These are phyloP conservation scores for Amphirosellinia nigrospora DNA, from an alignment of 495 filamentous ascomycete species.

Conservation along the genomic window DNA sequence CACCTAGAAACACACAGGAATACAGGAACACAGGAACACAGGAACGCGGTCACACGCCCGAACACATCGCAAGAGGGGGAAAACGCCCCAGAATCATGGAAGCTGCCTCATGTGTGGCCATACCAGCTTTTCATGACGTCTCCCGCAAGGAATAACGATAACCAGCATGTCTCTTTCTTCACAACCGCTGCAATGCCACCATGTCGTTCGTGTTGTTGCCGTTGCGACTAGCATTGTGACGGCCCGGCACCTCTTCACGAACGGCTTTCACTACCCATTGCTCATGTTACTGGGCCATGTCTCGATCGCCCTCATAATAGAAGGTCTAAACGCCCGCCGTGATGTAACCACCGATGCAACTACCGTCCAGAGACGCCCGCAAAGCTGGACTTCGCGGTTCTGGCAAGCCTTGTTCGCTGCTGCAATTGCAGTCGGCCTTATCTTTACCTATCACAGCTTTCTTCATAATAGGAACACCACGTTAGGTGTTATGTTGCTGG, in stretches of 20 bases:
- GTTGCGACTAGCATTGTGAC: conserved; percentile 24
- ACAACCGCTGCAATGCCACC: conserved; percentile 19
- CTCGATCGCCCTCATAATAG: conserved; percentile 18
- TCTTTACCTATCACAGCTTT: conserved; percentile 29
- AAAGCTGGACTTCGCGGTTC: conserved; percentile 10
- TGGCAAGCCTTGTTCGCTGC: conserved; percentile 22
- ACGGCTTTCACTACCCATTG: conserved; percentile 25
- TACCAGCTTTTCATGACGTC: conserved; percentile 5
- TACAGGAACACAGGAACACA: too few relatives aligned
- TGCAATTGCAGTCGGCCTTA: conserved; percentile 15
- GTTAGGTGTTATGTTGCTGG: conserved; percentile 22
- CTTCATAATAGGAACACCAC: conserved; percentile 28
- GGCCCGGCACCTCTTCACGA: conserved; percentile 24
- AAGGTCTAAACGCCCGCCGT: not conserved
- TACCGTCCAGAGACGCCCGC: conserved; percentile 9
- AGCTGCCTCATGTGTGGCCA: conserved; percentile 4
- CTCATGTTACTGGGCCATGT: conserved; percentile 24
- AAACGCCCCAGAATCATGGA: conserved; percentile 14
- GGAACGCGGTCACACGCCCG: not conserved
- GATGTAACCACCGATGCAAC: not conserved
- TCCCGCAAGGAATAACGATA: not conserved
- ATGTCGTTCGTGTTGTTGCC: conserved; percentile 18
- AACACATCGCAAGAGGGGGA: not conserved
- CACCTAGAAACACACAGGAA: not conserved
- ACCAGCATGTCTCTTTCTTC: conserved; percentile 15